Percentiles rank a stretch among this genome's conserved stretches.
Evolutionary conservation across 2,329 filamentous ascomycete species (phyloP).

Genomic region (Aspergillus piperis): DNA sequence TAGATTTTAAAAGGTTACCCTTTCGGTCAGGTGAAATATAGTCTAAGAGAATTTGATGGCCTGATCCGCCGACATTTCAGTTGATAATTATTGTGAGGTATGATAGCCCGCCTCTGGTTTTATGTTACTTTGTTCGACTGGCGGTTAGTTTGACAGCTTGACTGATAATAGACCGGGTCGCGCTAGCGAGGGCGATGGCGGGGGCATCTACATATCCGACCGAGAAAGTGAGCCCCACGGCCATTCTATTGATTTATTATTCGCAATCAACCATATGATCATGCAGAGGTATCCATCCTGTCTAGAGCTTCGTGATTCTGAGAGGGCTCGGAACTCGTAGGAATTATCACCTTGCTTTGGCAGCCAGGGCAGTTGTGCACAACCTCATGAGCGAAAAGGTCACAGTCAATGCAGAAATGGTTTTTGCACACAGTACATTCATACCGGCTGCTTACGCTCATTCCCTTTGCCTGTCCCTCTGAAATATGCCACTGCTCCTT

Average conservation of each 20-base stretch:
- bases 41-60: not conserved
- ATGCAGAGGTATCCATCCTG: conserved; percentile 36
- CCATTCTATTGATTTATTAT: not conserved
- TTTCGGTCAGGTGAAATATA: not conserved
- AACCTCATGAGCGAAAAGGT: conserved; percentile 91
- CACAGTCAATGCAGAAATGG: conserved; percentile 98
- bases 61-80: not conserved
- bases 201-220: not conserved
- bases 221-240: not conserved
- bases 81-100: not conserved
- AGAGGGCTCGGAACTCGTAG: conserved; percentile 3
- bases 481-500: conserved; percentile 37
- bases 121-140: not conserved
- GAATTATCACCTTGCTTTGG: conserved; percentile 48
- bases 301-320: conserved; percentile 30
- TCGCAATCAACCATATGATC: not conserved
- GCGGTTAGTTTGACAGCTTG: not conserved
- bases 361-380: conserved; percentile 96
- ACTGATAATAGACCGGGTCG: not conserved
- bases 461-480: conserved; percentile 57
- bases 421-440: conserved; percentile 82
- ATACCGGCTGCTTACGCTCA: conserved; percentile 85
- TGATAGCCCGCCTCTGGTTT: not conserved
- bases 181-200: not conserved
- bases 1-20: not conserved